These are phyloP conservation scores for Malus sieversii DNA, from an alignment of 306 rosid genomes.

Conservation along the genomic window DNA sequence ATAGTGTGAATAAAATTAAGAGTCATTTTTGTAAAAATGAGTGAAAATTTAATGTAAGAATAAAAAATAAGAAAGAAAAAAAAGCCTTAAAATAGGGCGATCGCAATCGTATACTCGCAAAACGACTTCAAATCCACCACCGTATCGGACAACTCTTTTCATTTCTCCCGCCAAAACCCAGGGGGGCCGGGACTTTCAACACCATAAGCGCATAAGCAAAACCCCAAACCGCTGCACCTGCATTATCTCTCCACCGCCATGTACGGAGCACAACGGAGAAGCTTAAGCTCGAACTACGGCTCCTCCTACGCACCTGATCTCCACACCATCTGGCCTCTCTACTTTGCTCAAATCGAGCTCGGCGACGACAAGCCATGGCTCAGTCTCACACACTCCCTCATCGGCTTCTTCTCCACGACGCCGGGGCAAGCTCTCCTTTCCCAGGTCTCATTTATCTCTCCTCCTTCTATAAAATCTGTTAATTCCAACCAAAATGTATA, in stretches of 20 bases:
- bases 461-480: neutral
- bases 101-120: neutral
- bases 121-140: neutral
- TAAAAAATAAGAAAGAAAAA: too few relatives aligned
- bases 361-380: constrained; percentile 53
- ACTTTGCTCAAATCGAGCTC: constrained; percentile 61
- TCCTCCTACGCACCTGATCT: constrained; percentile 17
- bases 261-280: constrained; percentile 9
- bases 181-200: neutral
- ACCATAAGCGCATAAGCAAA: neutral
- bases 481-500: neutral
- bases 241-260: neutral
- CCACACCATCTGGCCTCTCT: constrained; percentile 24
- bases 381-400: constrained; percentile 49
- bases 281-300: constrained; percentile 16
- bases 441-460: constrained; percentile 34
- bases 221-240: neutral
- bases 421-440: constrained; percentile 39
- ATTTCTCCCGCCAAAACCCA: constrained; percentile 36
- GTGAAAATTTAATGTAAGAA: too few relatives aligned
- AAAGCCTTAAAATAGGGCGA: too few relatives aligned
- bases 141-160: neutral
- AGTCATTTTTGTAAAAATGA: too few relatives aligned
- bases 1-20: too few relatives aligned
- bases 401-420: constrained; percentile 49